Base-by-base conservation (phyloP, 441 rosid species). In the Adansonia gregorii region DNA sequence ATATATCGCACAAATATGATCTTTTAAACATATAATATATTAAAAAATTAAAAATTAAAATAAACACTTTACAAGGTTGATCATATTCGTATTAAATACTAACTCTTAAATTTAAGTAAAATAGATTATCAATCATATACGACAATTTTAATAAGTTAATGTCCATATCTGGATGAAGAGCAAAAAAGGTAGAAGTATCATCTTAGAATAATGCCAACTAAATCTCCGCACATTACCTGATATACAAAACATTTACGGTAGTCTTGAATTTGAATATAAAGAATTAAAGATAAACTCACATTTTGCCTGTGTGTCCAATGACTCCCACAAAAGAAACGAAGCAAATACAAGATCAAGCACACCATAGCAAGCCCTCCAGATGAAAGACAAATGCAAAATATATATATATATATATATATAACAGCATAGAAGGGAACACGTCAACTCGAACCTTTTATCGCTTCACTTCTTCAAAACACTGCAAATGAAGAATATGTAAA, bases 391-490 rank as follows among this genome's bases (percentile, higher is more conserved):
- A 31, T 77, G 70, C 78, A n/a, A n/a, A n/a, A n/a, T n/a, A n/a
- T n/a, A n/a, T n/a, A n/a, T n/a, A n/a, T n/a, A n/a, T n/a, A n/a
- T n/a, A n/a, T n/a, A n/a, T n/a, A n/a, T 64, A 79, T 48, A 48
- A 78, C 68, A 75, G 49, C 79, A 72, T 6, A 19, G 2, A 61
- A 81, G 49, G 65, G 67, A 78, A 66, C 39, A 72, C 78, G 56
- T 52, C 45, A 17, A 45, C 54, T 45, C 15, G 35, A 68, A 35
- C 68, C 59, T 60, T 73, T 41, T 6, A 66, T 83, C 22, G 27
- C 52, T 52, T 92, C 91, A 86, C 80, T 88, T 88, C 92, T 86
- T 94, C 83, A 92, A 83, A 76, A 88, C 97, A 77, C 98, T 92
- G 93, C 86, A 88, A 60, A 74, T 3, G 54, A 43, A 39, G 49